Base-by-base conservation (phyloP, 129 eudicot genomes). In the Apium graveolens region DNA sequence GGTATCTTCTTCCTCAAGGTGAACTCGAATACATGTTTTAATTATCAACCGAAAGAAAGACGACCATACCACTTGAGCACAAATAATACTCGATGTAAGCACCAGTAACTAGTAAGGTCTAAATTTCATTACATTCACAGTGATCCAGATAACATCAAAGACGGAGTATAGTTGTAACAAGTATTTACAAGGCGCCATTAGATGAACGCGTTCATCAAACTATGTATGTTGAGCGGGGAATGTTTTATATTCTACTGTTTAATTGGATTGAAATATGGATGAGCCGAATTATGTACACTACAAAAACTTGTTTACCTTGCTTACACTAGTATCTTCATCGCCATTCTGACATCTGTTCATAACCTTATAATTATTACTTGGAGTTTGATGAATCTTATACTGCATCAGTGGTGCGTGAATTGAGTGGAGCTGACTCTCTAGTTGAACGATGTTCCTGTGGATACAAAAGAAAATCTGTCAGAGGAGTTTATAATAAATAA, bases 361-460 rank as follows among this genome's bases (percentile, higher is more conserved):
- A 80, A 41, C n/a, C 88, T 43, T 46, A 78, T 39, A 14, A 79
- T 20, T 18, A 51, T 4, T 82, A 75, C 70, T 70, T 84, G 31
- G 55, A 43, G 35, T 80, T 49, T 11, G 43, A 57, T 72, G 42
- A 63, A 73, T 55, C 71, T 77, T 82, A 82, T 45, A 74, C 82
- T 43, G 84, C 75, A 63, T 62, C 83, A 78, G 60, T 81, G 24
- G 87, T 63, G 41, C 79, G 78, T 8, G 83, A 68, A 74, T 44
- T 73, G 20, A 82, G 83, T 14, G 91, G 82, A 80, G 87, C 80
- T 14, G 82, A 77, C 42, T 88, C 93, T 74, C 88, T 86, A 10
- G 80, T 74, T 24, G 92, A 78, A 3, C 97, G 96, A 72, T 85
- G 81, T 65, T 94, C 98, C 98, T 93, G 80, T 74, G 81, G 55